Conservation (phyloP, 2,329 filamentous ascomycete species). For the Beauveria rudraprayagi region DNA sequence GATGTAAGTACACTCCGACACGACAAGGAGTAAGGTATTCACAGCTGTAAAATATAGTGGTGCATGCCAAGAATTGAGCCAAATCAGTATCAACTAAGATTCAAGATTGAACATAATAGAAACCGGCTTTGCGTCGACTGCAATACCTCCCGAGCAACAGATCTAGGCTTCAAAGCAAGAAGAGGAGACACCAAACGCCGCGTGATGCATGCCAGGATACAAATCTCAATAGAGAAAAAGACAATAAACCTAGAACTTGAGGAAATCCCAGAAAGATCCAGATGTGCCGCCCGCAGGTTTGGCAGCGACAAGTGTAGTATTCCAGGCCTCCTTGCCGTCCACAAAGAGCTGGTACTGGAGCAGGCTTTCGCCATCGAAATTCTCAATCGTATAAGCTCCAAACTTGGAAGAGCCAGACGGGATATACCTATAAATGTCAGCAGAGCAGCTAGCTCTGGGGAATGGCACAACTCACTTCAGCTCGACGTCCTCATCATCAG, state of each 20-base stretch:
- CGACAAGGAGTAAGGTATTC: background rate
- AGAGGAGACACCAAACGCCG: conserved; percentile 1
- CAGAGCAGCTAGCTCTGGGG: background rate
- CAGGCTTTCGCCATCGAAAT: conserved; percentile 55
- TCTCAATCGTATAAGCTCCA: conserved; percentile 63
- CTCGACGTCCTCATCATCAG: conserved; percentile 71
- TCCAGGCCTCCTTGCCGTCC: conserved; percentile 75
- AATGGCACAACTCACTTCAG: conserved; percentile 58
- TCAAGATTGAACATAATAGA: no score
- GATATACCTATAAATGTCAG: conserved; percentile 49
- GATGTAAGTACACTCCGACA: background rate
- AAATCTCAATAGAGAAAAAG: background rate
- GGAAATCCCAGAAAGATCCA: conserved; percentile 40
- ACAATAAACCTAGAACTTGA: conserved; percentile 19
- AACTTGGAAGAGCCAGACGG: conserved; percentile 86
- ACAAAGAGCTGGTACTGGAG: conserved; percentile 77
- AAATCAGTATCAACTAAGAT: background rate
- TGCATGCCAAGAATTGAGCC: background rate
- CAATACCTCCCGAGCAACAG: background rate
- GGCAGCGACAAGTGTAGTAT: conserved; percentile 44
- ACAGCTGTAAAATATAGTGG: background rate
- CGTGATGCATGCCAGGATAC: background rate
- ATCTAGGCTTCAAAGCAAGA: background rate
- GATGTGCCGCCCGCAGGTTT: conserved; percentile 15
- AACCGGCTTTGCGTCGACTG: background rate